Evolutionary conservation across 305 asterid genomes (phyloP), one percentile per base, ranked within the genome.

Genomic region (Galium porrigens): DNA sequence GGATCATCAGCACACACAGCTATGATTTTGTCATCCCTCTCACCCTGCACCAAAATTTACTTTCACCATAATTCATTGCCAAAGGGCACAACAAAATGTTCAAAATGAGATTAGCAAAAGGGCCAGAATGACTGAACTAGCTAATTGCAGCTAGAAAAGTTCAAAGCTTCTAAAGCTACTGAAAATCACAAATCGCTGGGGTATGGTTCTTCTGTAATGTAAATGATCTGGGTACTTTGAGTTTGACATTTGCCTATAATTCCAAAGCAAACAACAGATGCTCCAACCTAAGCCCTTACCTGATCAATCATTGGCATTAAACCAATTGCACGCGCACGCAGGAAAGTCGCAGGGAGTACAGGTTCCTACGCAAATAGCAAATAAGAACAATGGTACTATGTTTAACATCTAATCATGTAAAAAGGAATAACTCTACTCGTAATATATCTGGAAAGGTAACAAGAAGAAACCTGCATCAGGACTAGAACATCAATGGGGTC

Each of bases 261-360:
- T n/a, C 8, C 62, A 20, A 11, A 22, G 30, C 17, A 27, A 20
- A 62, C 25, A 61, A 52, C 9, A 62, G 56, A 5, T 0, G 4
- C 18, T 17, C 2, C 10, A n/a, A 4, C 20, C 6, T n/a, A n/a
- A 62, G 58, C 20, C 32, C 49, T 70, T 72, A 87, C 97, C 95
- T 88, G 97, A 79, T 88, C 96, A 77, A 88, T 90, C 97, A 90
- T 90, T 9, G 96, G 97, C 96, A 90, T 86, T 73, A 90, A 75
- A n/a, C 96, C 97, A 73, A 90, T 90, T 6, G 96, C 96, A 70
- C 96, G 91, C 11, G 96, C 96, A 77, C 96, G 95, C 30, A 90
- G 94, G 73, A 64, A 90, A 64, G 87, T 86, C 39, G 95, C 94
- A 22, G 96, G 89, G 55, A 86, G 77, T 29, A 88, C 94, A 65